phyloP scores from a whole-genome alignment of 2,329 filamentous ascomycete species.

The Penicillium sp. region DNA sequence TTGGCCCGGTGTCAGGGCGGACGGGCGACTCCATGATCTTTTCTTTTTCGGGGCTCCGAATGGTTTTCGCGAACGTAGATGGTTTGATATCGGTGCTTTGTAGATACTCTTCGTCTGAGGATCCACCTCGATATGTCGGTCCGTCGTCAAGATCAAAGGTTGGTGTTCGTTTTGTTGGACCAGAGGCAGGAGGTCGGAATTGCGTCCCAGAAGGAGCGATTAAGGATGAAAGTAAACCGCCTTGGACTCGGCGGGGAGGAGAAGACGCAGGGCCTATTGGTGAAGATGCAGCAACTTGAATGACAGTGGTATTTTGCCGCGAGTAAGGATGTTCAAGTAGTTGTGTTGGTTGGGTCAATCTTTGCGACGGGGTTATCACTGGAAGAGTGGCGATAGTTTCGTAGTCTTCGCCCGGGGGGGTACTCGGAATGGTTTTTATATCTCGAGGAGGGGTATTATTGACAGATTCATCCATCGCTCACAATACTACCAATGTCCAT shows the following conservation, averaged over 20 bases:
- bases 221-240: constrained; percentile 54
- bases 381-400: constrained; percentile 53
- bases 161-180: constrained; percentile 41
- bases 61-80: constrained; percentile 53
- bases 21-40: constrained; percentile 45
- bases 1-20: constrained; percentile 23
- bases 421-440: constrained; percentile 30
- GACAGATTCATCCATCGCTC: constrained; percentile 40
- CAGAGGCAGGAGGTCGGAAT: constrained; percentile 56
- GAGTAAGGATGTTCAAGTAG: constrained; percentile 49
- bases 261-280: constrained; percentile 58
- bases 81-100: constrained; percentile 59
- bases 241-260: constrained; percentile 38
- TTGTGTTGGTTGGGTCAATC: constrained; percentile 61
- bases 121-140: constrained; percentile 60
- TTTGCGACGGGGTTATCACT: constrained; percentile 47
- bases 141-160: constrained; percentile 53
- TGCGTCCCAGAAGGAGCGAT: constrained; percentile 75
- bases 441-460: constrained; percentile 42
- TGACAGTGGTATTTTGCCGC: constrained; percentile 40
- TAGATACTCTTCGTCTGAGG: constrained; percentile 58
- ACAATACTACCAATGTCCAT: constrained; percentile 1
- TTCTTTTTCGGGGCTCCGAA: constrained; percentile 40
- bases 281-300: constrained; percentile 90
- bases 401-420: constrained; percentile 36